A percentile compares a stretch with the other conserved stretches of the same genome.
Evolutionary conservation across 2,329 filamentous ascomycete species (phyloP).

Genomic region (Diaporthe sp.): DNA sequence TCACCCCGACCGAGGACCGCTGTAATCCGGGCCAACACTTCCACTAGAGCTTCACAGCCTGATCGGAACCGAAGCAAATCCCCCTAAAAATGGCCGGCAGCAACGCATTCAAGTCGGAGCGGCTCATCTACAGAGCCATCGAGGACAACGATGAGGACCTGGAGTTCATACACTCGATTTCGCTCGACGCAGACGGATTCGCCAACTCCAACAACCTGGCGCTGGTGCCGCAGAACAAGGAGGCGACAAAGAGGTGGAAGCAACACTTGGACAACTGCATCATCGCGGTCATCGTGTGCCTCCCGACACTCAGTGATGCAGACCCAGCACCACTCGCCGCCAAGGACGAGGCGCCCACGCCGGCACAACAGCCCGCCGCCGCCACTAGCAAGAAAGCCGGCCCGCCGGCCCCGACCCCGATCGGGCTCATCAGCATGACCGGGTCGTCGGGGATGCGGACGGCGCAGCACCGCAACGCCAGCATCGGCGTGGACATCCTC

Average conservation of each 20-base stretch:
- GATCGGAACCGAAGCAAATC: too few relatives aligned
- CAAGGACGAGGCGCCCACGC: neutral
- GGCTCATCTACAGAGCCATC: slow-evolving; percentile 35
- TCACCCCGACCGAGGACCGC: too few relatives aligned
- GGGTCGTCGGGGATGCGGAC: neutral
- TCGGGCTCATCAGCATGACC: slow-evolving; percentile 25
- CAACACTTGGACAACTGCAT: slow-evolving; percentile 17
- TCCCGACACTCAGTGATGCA: neutral
- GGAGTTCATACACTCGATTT: slow-evolving; percentile 30
- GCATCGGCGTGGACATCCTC: slow-evolving; percentile 50
- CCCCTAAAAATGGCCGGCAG: neutral
- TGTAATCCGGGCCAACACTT: neutral
- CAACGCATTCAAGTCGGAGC: slow-evolving; percentile 19
- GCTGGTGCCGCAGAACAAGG: slow-evolving; percentile 31
- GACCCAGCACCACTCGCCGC: neutral
- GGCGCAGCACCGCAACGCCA: slow-evolving; percentile 56
- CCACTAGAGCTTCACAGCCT: neutral
- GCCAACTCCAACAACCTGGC: slow-evolving; percentile 26
- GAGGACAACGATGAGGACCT: slow-evolving; percentile 36
- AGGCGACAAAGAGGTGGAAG: slow-evolving; percentile 31
- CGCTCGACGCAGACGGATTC: slow-evolving; percentile 34
- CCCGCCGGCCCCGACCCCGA: slow-evolving; percentile 10
- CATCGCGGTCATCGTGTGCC: slow-evolving; percentile 34
- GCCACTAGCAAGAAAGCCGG: too few relatives aligned
- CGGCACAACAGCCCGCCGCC: neutral